A percentile compares a stretch with the other conserved stretches of the same genome.
Conservation (phyloP, 108 stramenopile species). For the Fragilariopsis cylindrus region DNA sequence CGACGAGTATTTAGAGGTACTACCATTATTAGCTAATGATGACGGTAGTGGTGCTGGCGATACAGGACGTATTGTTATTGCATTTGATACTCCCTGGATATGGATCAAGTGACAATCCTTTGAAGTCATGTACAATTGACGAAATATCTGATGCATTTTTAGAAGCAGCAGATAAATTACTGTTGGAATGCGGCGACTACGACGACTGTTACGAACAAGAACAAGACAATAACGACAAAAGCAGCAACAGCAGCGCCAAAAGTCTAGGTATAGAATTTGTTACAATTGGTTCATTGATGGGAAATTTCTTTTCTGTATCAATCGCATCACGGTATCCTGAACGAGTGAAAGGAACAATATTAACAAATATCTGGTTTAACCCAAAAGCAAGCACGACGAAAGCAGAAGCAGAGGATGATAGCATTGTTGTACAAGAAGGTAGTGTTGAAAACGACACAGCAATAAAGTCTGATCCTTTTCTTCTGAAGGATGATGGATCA, state of each 20-base stretch:
- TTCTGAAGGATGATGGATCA: conserved; percentile 30
- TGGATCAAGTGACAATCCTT: conserved; percentile 32
- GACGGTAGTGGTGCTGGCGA: not conserved
- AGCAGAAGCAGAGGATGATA: not conserved
- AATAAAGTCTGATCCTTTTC: conserved; percentile 5
- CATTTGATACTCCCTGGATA: conserved; percentile 24
- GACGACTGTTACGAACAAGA: not conserved
- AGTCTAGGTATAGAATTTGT: not conserved
- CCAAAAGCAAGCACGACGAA: not conserved
- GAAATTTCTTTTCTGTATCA: conserved; percentile 29
- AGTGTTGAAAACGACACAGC: not conserved
- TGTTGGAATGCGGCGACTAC: not conserved
- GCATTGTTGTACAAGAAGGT: not conserved
- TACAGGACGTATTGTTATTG: conserved; percentile 25
- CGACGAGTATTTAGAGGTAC: conserved; percentile 36
- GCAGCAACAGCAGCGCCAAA: not conserved
- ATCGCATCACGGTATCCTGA: conserved; percentile 37
- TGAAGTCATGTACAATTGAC: conserved; percentile 25
- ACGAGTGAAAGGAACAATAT: conserved; percentile 27
- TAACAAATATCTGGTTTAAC: conserved; percentile 27
- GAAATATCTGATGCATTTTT: conserved; percentile 38
- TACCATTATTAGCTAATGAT: conserved; percentile 24
- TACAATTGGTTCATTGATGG: conserved; percentile 20
- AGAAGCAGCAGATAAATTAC: conserved; percentile 20
- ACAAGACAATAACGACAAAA: not conserved